These are phyloP conservation scores for Exophiala aquamarina DNA, from an alignment of 2,329 filamentous ascomycete species.

Conservation along the genomic window DNA sequence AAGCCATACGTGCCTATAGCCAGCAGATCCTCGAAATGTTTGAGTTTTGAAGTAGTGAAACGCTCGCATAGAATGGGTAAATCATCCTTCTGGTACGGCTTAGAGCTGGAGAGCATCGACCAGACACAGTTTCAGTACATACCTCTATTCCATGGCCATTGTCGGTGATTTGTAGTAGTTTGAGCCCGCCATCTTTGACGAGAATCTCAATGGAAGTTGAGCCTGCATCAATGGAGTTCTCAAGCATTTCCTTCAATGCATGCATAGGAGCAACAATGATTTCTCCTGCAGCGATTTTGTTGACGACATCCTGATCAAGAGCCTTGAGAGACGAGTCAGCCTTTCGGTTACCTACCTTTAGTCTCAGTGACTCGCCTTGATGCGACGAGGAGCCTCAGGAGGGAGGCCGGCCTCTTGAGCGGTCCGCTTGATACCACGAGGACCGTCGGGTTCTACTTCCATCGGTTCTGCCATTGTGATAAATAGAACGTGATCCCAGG, in stretches of 20 bases:
- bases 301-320: slow-evolving; percentile 88
- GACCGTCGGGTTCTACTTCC: slow-evolving; percentile 41
- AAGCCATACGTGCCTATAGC: slow-evolving; percentile 97
- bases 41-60: slow-evolving; percentile 95
- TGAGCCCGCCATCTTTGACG: slow-evolving; percentile 92
- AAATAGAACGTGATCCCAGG: too few relatives aligned
- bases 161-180: slow-evolving; percentile 93
- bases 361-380: slow-evolving; percentile 42
- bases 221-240: slow-evolving; percentile 97
- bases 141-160: slow-evolving; percentile 96
- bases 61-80: slow-evolving; percentile 88
- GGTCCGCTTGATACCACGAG: slow-evolving; percentile 50
- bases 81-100: slow-evolving; percentile 71
- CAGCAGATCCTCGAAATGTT: slow-evolving; percentile 85
- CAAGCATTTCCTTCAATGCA: slow-evolving; percentile 92
- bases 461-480: slow-evolving; percentile 39
- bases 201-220: slow-evolving; percentile 87
- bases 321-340: slow-evolving; percentile 54
- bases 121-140: slow-evolving; percentile 32
- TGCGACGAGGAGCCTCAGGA: slow-evolving; percentile 48
- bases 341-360: slow-evolving; percentile 38
- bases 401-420: slow-evolving; percentile 43
- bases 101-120: slow-evolving; percentile 1
- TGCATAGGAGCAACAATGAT: slow-evolving; percentile 98
- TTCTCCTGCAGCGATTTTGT: slow-evolving; percentile 97